Evolutionary conservation across 352 stramenopile species (phyloP), one percentile per base, ranked within the genome.

Genomic region (Phytophthora hibernalis): DNA sequence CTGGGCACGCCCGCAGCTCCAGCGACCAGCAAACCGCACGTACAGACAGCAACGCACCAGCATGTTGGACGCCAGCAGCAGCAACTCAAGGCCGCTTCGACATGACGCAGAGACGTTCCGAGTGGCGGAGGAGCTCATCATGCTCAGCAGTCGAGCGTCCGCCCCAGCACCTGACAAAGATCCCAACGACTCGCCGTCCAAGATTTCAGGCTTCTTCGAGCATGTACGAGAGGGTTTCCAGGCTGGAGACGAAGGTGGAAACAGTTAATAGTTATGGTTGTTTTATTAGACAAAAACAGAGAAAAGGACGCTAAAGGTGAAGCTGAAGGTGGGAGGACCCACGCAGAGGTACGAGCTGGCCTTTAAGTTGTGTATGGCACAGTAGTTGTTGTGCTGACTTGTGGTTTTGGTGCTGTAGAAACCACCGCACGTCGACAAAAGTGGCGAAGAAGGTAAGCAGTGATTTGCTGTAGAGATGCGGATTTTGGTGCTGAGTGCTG

Each of bases 91-190:
- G 43, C 42, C 64, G 12, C 26, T 72, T 38, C 55, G 63, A 18
- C 80, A 89, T 57, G 82, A 92, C 52, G 80, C 75, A 16, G 84
- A 93, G 61, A 93, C 81, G 18, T 91, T 93, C 62, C 80, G 81
- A 35, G 84, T 93, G 45, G 84, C 84, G 1, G 74, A 90, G 50
- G 84, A 93, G 72, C 81, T 93, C 57, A 91, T 93, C 65, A 74
- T 90, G 70, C 72, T 93, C 20, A 93, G 84, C 64, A 75, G 54
- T 43, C 62, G 60, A 22, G 45, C 52, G 18, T 31, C 60, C 15
- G 20, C 54, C 30, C 66, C 54, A 4, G 44, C 54, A 9, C 42
- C 54, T 33, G 45, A 58, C n/a, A 40, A 44, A 18, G 67, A 57
- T n/a, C 54, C 44, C 0, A 60, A 55, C 3, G 61, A 65, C 54